Evolutionary conservation across 1,284 basidiomycete species (phyloP).

Genomic region (Schizopora paradoxa): DNA sequence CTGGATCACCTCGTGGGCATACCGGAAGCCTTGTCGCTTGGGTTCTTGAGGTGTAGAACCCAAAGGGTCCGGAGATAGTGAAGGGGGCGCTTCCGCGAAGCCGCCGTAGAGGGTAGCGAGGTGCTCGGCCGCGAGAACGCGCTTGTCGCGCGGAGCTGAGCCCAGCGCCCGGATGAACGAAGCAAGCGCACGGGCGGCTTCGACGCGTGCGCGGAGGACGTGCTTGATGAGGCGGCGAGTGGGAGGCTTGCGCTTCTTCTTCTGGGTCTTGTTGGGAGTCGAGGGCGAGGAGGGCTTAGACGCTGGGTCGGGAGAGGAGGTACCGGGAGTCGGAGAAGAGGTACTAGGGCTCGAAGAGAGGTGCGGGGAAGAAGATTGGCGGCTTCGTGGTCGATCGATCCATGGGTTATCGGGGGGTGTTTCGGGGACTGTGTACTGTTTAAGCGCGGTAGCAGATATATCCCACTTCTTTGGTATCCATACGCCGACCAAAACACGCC

Average conservation of each 20-base stretch:
- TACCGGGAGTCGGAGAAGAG: conserved; percentile 15
- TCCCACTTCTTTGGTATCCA: conserved; percentile 84
- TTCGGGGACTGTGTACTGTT: conserved; percentile 66
- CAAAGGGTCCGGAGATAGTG: conserved; percentile 8
- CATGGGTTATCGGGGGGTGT: conserved; percentile 65
- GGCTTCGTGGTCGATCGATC: conserved; percentile 46
- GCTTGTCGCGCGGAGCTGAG: conserved; percentile 37
- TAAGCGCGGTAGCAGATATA: conserved; percentile 60
- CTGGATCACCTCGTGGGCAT: conserved; percentile 53
- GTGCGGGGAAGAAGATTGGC: conserved; percentile 28
- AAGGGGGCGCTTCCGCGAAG: conserved; percentile 28
- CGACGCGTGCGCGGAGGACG: conserved; percentile 73
- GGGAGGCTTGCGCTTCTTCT: conserved; percentile 50
- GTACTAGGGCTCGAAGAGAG: conserved; percentile 24
- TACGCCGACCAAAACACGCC: conserved; percentile 86
- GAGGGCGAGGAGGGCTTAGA: conserved; percentile 21
- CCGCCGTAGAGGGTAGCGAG: conserved; percentile 54
- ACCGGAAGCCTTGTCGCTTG: conserved; percentile 48
- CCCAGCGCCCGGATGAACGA: conserved; percentile 67
- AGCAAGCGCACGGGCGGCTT: conserved; percentile 71
- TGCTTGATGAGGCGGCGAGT: conserved; percentile 81
- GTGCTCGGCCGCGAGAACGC: conserved; percentile 53
- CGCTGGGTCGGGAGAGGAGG: conserved; percentile 16
- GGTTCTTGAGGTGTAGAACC: conserved; percentile 5
- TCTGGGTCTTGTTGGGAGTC: conserved; percentile 20